Percentiles rank a stretch among this genome's conserved stretches.
Conservation (phyloP, 208 protist genomes). For the Wallacemonas sp. region DNA sequence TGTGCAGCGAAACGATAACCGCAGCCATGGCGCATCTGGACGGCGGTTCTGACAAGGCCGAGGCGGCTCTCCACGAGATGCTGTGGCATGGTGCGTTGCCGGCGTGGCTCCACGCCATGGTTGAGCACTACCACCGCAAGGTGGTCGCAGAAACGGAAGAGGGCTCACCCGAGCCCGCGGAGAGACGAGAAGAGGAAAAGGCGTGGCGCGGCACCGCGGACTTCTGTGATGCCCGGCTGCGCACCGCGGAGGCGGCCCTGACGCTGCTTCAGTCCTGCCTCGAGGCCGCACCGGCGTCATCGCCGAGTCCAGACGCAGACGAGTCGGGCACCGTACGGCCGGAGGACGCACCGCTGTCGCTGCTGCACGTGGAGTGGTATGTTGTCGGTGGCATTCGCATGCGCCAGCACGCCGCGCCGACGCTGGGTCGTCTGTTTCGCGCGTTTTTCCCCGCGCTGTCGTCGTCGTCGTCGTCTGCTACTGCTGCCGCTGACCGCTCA, state of each 20-base stretch:
- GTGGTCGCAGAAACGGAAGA: background rate
- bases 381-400: slow-evolving; percentile 51
- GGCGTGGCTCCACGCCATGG: slow-evolving; percentile 37
- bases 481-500: no score
- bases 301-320: background rate
- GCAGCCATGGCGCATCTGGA: slow-evolving; percentile 57
- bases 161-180: no score
- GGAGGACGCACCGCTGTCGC: background rate
- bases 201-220: background rate
- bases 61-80: slow-evolving; percentile 23
- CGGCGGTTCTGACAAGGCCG: slow-evolving; percentile 9
- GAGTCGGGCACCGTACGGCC: background rate
- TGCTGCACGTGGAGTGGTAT: slow-evolving; percentile 68
- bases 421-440: slow-evolving; percentile 30
- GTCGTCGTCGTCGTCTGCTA: background rate
- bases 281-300: background rate
- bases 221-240: background rate
- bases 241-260: background rate
- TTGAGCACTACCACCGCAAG: background rate
- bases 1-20: slow-evolving; percentile 11
- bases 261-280: background rate
- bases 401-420: slow-evolving; percentile 23
- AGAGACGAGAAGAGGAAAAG: background rate
- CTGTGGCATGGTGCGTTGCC: slow-evolving; percentile 43
- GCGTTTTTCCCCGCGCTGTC: slow-evolving; percentile 32